These are phyloP conservation scores for Telopea speciosissima DNA, from an alignment of 177 flowering plant species.

Conservation along the genomic window DNA sequence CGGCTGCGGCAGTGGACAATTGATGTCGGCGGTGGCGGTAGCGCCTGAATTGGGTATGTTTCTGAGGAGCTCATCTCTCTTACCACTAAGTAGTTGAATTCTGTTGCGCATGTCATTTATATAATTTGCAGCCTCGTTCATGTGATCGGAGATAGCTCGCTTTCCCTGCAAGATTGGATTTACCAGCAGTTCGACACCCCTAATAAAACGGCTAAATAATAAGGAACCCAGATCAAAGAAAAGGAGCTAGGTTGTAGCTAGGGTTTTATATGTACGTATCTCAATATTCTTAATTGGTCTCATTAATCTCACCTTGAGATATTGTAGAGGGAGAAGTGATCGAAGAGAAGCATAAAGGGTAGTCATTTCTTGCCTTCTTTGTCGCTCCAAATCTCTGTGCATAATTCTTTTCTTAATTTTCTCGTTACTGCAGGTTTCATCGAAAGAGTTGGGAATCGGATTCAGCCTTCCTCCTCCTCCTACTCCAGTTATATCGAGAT, in stretches of 20 bases:
- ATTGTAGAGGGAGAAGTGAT: constrained; percentile 29
- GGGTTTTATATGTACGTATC: too few relatives aligned
- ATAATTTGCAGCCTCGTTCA: constrained; percentile 45
- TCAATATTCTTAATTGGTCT: too few relatives aligned
- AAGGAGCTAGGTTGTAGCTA: too few relatives aligned
- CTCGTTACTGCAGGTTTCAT: constrained; percentile 10
- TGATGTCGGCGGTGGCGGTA: neutral
- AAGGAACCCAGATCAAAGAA: too few relatives aligned
- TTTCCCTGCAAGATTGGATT: constrained; percentile 37
- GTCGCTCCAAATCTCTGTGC: constrained; percentile 29
- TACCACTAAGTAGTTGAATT: constrained; percentile 26
- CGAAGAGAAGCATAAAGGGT: constrained; percentile 27
- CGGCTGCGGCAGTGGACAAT: too few relatives aligned
- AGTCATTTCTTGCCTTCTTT: constrained; percentile 40
- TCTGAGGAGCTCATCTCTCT: constrained; percentile 42
- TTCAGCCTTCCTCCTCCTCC: neutral
- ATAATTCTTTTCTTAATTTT: constrained; percentile 22
- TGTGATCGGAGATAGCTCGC: constrained; percentile 50
- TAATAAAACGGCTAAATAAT: too few relatives aligned
- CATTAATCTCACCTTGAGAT: constrained; percentile 7
- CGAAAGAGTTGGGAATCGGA: neutral
- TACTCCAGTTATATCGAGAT: neutral
- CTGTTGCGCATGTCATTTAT: constrained; percentile 37
- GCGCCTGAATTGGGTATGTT: constrained; percentile 4
- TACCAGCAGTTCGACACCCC: too few relatives aligned